Evolutionary conservation across 2,329 filamentous ascomycete genomes (phyloP), one percentile per base, ranked within the genome.

Genomic region (Cladosporium sp.): DNA sequence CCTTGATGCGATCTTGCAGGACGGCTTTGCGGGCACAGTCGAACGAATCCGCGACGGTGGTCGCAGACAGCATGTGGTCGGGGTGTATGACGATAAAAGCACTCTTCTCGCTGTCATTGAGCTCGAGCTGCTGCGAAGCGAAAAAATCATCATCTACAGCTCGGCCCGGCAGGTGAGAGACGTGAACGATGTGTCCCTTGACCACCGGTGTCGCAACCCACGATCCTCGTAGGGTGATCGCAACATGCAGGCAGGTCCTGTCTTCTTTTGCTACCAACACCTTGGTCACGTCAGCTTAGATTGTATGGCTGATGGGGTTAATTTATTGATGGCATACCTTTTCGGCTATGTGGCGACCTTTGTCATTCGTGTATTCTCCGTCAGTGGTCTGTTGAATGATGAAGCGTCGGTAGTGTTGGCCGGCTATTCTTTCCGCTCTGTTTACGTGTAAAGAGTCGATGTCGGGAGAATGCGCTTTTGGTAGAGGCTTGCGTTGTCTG

Each of bases 21-120:
- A 97, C 92, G 24, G 93, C 90, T 56, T 92, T 86, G 15, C 93
- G 86, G 65, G 88, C 85, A 65, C 93, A 99, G 19, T 84, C 85
- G 66, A 97, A 96, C 0, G 93, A 96, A 68, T 99, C 93, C n/a
- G 90, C 91, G 38, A 99, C 87, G 4, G 95, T 89, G 1, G 93
- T 97, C 2, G 93, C 87, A 2, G 93, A 97, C 47, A 99, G 86
- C 29, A 99, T 80, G 70, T 97, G 91, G 63, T 99, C 93, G 0
- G 93, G 93, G 63, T 99, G 91, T 12, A 99, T 73, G 51, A 99
- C 90, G 44, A 99, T 74, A 68, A 97, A 86, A 6, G 61, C 57
- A 43, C 62, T 64, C 61, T 91, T 89, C 43, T 85, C 78, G 2
- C 80, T 76, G 66, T 97, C 89, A 64, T 95, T 87, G 55, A 58